phyloP scores from a whole-genome alignment of 768 basidiomycete species.

The Tulasnella sp. region DNA sequence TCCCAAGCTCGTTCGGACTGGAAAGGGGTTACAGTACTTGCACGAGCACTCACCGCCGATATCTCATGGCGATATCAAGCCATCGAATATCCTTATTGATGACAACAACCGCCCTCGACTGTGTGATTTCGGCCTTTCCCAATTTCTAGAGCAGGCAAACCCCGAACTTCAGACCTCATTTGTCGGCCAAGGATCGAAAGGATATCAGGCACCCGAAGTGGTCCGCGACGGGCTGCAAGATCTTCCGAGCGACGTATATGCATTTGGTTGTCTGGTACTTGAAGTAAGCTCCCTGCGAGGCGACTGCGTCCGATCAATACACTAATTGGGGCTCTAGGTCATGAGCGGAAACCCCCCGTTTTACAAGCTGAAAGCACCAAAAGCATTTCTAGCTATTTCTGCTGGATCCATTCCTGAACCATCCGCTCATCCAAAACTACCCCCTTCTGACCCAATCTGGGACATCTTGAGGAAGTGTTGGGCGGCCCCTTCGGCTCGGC shows the following conservation, averaged over 20 bases:
- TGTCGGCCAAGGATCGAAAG: not conserved
- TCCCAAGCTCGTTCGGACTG: not conserved
- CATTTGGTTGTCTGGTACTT: not conserved
- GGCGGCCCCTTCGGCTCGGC: not conserved
- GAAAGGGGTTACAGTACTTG: not conserved
- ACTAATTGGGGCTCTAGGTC: not conserved
- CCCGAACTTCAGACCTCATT: not conserved
- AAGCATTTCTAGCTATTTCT: not conserved
- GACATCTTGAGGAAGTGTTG: not conserved
- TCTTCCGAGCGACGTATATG: not conserved
- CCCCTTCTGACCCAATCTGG: not conserved
- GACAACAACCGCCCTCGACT: not conserved
- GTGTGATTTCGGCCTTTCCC: not conserved
- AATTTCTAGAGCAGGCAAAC: not conserved
- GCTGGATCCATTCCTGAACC: not conserved
- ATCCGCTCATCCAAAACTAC: not conserved
- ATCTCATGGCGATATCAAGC: not conserved
- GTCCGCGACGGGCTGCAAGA: not conserved
- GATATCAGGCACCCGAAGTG: not conserved
- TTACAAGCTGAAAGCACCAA: not conserved
- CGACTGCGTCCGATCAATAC: no score
- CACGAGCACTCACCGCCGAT: not conserved
- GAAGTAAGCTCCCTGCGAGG: no score
- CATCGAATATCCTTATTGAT: not conserved
- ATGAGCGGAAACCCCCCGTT: not conserved